Evolutionary conservation across 371 early-diverging fungal genomes (phyloP), one percentile per base, ranked within the genome.

Genomic region (Pancytospora epiphaga): DNA sequence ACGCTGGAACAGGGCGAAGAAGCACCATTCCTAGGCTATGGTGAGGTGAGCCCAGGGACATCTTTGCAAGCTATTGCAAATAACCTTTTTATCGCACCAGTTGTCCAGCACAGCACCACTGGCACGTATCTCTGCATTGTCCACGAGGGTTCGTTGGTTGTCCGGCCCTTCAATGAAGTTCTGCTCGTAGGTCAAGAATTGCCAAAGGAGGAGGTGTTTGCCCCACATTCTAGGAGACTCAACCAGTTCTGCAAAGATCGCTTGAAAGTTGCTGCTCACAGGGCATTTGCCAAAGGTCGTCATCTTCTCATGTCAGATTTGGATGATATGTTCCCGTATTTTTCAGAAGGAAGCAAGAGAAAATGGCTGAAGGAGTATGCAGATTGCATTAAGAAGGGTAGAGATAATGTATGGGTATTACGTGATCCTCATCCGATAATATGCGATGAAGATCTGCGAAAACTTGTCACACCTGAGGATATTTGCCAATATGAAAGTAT

Each of bases 401-500:
- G 87, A 69, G 91, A 91, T 36, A 89, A 89, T 27, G 88, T 88
- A 74, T 95, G 94, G 94, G 87, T 89, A 60, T 81, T 92, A 43
- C 90, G 93, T 76, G 86, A 84, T n/a, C 85, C 80, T n/a, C 84
- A 86, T 9, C 83, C 86, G 1, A 79, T 94, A 1, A 92, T 93
- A 0, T 81, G 78, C 50, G 97, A 98, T 80, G 93, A 96, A 62
- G 93, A 93, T 39, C 76, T 97, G 34, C 84, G 90, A 50, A 90
- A 90, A 73, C 84, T 93, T 80, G 87, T 94, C 0, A 92, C 94
- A n/a, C 98, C 98, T 4, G 97, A 98, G 78, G 91, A 90, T 87
- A 85, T 95, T 27, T 95, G 97, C 80, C 81, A 93, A 61, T 90
- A 89, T 73, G 93, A 98, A 79, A 90, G 91, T 77, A 95, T 93